A percentile compares a stretch with the other conserved stretches of the same genome.
These are phyloP conservation scores for Ceriops zippeliana DNA, from an alignment of 345 rosid species.

Conservation along the genomic window DNA sequence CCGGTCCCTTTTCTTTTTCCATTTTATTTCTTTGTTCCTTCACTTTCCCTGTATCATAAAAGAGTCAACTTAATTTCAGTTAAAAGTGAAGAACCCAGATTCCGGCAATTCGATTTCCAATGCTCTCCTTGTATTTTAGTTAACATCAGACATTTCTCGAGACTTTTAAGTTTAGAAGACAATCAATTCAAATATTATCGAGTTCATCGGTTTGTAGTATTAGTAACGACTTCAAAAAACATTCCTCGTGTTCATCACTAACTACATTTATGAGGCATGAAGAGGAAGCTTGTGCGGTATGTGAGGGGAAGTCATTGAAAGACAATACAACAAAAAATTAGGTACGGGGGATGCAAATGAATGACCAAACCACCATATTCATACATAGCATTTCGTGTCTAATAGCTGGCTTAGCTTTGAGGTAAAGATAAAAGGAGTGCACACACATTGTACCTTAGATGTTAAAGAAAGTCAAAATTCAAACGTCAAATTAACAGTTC, in stretches of 20 bases:
- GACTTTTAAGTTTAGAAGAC: not conserved
- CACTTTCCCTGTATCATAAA: slow-evolving; percentile 11
- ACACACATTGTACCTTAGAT: slow-evolving; percentile 8
- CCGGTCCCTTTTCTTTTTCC: not conserved
- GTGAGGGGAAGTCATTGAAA: not conserved
- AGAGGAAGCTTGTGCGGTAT: not conserved
- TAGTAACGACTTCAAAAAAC: no score
- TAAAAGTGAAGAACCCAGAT: slow-evolving; percentile 12
- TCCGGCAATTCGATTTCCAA: slow-evolving; percentile 5
- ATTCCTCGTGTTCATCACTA: no score
- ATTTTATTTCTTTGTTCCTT: not conserved
- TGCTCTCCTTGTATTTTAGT: not conserved
- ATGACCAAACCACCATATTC: slow-evolving; percentile 21
- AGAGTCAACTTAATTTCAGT: slow-evolving; percentile 15
- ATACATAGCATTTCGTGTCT: not conserved
- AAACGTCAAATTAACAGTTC: not conserved
- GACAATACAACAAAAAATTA: slow-evolving; percentile 26
- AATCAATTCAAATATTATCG: not conserved
- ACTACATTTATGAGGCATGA: not conserved
- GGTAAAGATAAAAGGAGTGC: slow-evolving; percentile 27
- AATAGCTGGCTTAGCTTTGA: slow-evolving; percentile 26
- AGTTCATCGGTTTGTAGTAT: not conserved
- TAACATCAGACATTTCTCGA: no score
- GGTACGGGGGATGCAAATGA: slow-evolving; percentile 28
- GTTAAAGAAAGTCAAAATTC: slow-evolving; percentile 21